phyloP scores from a whole-genome alignment of 768 basidiomycete species.

The Lanmaoa pseudosensibilis region DNA sequence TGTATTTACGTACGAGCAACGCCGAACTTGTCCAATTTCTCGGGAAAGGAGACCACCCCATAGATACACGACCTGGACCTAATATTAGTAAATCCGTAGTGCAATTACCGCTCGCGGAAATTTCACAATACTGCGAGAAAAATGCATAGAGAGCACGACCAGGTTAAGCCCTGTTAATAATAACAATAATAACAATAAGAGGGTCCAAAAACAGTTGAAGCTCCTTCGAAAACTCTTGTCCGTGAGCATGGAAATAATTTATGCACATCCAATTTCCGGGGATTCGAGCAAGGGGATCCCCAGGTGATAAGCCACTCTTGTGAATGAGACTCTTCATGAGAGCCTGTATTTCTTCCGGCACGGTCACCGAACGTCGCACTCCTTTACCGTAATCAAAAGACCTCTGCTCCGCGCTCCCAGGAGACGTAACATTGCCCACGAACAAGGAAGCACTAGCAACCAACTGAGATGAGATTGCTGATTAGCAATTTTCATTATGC shows the following conservation, averaged over 20 bases:
- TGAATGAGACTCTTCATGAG: constrained; percentile 8
- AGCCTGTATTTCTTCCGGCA: constrained; percentile 5
- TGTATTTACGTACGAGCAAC: constrained; percentile 26
- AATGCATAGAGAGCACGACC: constrained; percentile 19
- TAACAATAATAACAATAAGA: background rate
- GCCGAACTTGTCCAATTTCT: constrained; percentile 20
- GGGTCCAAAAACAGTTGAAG: constrained; percentile 5
- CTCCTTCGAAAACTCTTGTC: background rate
- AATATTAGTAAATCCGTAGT: constrained; percentile 27
- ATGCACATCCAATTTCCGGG: constrained; percentile 27
- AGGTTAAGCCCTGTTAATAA: constrained; percentile 10
- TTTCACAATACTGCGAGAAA: constrained; percentile 30
- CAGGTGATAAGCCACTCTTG: constrained; percentile 10
- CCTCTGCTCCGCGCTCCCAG: constrained; percentile 23
- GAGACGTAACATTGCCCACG: constrained; percentile 29
- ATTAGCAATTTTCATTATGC: constrained; percentile 29
- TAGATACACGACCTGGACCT: constrained; percentile 24
- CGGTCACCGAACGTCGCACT: constrained; percentile 21
- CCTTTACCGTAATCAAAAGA: constrained; percentile 15
- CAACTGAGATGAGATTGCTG: constrained; percentile 30
- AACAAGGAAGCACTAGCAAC: constrained; percentile 23
- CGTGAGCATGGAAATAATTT: constrained; percentile 15
- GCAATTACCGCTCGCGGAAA: constrained; percentile 32
- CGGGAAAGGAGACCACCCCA: constrained; percentile 18
- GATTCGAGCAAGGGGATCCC: constrained; percentile 18